Evolutionary conservation across 2,329 filamentous ascomycete species (phyloP).

Genomic region (Nigrospora sphaerica): DNA sequence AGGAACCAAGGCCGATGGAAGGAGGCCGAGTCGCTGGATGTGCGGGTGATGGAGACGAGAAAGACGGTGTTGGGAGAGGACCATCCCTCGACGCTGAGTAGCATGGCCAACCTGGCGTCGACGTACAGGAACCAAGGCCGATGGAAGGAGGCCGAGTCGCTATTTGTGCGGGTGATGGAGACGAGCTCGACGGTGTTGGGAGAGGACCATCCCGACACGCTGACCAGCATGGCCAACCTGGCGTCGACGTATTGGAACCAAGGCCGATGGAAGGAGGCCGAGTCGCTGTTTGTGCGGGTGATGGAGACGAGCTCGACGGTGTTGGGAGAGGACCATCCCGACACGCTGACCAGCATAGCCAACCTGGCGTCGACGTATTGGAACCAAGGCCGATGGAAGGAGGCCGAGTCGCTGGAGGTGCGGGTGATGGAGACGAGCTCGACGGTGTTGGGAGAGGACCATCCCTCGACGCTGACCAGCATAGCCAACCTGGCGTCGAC

Average conservation of each 20-base stretch:
- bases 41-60: neutral
- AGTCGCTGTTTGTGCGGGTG: conserved; percentile 1
- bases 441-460: too few relatives aligned
- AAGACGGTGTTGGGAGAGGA: neutral
- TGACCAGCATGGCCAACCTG: neutral
- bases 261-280: conserved; percentile 2
- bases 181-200: conserved; percentile 1
- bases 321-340: too few relatives aligned
- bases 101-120: neutral
- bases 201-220: too few relatives aligned
- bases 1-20: too few relatives aligned
- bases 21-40: neutral
- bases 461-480: neutral
- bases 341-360: neutral
- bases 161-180: conserved; percentile 1
- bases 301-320: conserved; percentile 3
- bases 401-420: conserved; percentile 1
- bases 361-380: neutral
- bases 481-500: neutral
- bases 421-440: conserved; percentile 3
- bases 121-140: neutral
- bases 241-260: neutral
- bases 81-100: neutral
- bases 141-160: conserved; percentile 2
- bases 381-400: conserved; percentile 1